Evolutionary conservation across 2,329 filamentous ascomycete species (phyloP), one percentile per base, ranked within the genome.

Genomic region (Cladosporium sp.): DNA sequence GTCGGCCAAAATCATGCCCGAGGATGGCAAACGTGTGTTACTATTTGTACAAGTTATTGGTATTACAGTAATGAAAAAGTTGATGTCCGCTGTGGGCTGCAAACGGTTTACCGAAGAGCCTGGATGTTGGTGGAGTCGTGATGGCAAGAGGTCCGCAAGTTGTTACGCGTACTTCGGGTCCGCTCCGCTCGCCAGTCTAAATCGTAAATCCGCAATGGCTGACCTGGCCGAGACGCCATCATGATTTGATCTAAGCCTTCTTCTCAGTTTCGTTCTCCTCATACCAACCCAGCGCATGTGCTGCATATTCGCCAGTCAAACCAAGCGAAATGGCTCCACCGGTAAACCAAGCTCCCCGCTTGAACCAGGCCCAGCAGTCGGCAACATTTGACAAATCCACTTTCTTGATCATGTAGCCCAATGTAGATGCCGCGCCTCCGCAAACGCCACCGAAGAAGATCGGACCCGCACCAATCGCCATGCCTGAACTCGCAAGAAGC

Each of bases 401-500:
- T 66, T 79, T 82, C 76, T 82, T 82, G 23, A 88, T 87, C 85
- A 88, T 88, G 18, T 83, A 80, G 1, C 79, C 84, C 26, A 88
- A 77, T 2, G 85, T 83, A 36, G 81, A 68, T 28, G 80, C 79
- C 10, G 85, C 85, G 66, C 86, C 83, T 39, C 86, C 86, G 67
- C 85, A 87, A 58, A 82, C 84, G 6, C 85, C 85, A 13, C 82
- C 70, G 66, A 85, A 88, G 76, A 86, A 89, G 16, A 86, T 70
- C 1, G 86, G 86, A 0, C 86, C 86, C 23, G 85, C 81, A 16
- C 85, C 85, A 18, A 82, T 83, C 14, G 88, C 86, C 39, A 85
- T 76, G 1, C 92, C 92, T 16, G 91, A 90, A 1, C 85, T 88
- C 3, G 86, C 86, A 39, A 96, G 81, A 16, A 95, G 78, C 1